A percentile compares a stretch with the other conserved stretches of the same genome.
Evolutionary conservation across 495 filamentous ascomycete species (phyloP).

Genomic region (Penicillium flavigenum): DNA sequence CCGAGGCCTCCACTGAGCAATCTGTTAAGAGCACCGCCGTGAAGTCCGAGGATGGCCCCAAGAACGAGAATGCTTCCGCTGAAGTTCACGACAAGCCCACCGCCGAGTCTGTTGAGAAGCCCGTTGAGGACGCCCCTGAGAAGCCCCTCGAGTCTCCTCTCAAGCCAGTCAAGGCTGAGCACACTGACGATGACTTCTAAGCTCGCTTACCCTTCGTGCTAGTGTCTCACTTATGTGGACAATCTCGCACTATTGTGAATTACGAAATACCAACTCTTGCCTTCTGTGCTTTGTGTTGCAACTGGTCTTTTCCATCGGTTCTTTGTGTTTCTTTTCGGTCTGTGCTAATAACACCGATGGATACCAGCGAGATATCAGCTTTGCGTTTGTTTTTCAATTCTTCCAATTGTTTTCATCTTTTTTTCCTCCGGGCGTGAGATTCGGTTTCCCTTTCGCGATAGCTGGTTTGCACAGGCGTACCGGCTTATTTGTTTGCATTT

Average conservation of each 20-base stretch:
- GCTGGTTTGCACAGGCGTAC: neutral
- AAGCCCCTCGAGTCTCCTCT: conserved; percentile 22
- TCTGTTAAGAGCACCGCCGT: neutral
- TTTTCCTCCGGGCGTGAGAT: neutral
- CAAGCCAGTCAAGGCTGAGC: neutral
- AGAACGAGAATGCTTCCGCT: neutral
- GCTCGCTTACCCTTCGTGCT: neutral
- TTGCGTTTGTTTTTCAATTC: neutral
- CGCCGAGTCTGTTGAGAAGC: neutral
- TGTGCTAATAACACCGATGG: neutral
- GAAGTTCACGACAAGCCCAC: neutral
- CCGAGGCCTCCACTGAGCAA: neutral
- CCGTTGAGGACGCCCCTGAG: conserved; percentile 15
- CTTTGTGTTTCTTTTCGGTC: neutral
- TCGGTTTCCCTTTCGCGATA: neutral
- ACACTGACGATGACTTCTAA: neutral
- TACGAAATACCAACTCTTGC: neutral
- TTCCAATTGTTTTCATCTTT: neutral
- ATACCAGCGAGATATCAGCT: neutral
- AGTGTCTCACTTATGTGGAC: neutral
- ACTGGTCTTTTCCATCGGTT: neutral
- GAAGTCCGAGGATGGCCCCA: neutral
- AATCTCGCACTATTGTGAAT: neutral
- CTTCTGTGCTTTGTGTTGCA: neutral
- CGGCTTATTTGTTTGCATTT: neutral